phyloP scores from a whole-genome alignment of 257 asterid species.

The Solanum chiquidenum region DNA sequence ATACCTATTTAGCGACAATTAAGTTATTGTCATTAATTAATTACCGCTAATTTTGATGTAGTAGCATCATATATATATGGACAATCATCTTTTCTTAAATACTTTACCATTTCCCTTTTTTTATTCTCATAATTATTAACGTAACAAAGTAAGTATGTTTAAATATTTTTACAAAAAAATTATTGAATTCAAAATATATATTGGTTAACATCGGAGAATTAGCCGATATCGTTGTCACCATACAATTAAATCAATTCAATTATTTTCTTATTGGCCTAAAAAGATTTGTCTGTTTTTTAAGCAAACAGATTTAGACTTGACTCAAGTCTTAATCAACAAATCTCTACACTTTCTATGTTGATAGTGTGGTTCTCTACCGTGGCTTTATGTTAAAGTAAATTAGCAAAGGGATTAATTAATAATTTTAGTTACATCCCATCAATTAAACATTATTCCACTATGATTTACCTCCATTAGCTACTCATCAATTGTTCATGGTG shows the following conservation, averaged over 20 bases:
- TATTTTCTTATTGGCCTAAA: not conserved
- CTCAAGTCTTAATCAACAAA: not conserved
- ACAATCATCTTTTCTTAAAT: not conserved
- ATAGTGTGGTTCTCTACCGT: not conserved
- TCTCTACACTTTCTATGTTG: not conserved
- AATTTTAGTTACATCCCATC: constrained; percentile 16
- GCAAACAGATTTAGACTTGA: not conserved
- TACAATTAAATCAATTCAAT: not conserved
- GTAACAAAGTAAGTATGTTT: not conserved
- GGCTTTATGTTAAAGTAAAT: not conserved
- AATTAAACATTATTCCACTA: constrained; percentile 6
- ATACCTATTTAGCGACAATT: no score
- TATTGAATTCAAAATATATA: not conserved
- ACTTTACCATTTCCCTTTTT: not conserved
- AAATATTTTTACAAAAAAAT: not conserved
- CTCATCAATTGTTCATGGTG: not conserved
- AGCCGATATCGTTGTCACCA: not conserved
- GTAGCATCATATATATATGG: not conserved
- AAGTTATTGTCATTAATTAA: no score
- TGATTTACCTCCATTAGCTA: not conserved
- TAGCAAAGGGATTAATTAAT: not conserved
- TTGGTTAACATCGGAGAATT: not conserved
- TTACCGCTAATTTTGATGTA: no score
- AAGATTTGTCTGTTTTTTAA: not conserved
- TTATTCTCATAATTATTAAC: not conserved